phyloP scores from a whole-genome alignment of 805 yeast species.

The Kazachstania taianensis region DNA sequence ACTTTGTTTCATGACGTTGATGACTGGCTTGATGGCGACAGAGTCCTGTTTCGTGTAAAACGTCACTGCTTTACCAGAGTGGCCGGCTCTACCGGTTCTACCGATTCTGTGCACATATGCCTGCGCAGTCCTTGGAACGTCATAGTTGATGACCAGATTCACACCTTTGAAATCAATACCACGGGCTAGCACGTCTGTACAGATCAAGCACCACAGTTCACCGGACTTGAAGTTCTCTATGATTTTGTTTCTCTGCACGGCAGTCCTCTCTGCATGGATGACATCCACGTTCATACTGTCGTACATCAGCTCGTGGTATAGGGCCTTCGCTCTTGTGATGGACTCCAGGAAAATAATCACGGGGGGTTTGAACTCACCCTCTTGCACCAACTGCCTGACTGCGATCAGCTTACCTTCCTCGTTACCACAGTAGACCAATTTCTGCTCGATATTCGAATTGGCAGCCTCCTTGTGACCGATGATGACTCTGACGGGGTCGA shows the following conservation, averaged over 20 bases:
- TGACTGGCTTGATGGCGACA: constrained; percentile 64
- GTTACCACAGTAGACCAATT: constrained; percentile 74
- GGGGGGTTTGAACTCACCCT: constrained; percentile 86
- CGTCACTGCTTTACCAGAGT: constrained; percentile 78
- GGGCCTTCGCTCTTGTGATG: constrained; percentile 86
- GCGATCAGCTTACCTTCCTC: constrained; percentile 95
- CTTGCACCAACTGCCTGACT: constrained; percentile 74
- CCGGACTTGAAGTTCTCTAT: constrained; percentile 82
- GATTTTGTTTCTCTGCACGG: constrained; percentile 73
- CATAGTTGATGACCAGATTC: constrained; percentile 88
- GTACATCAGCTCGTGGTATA: constrained; percentile 84
- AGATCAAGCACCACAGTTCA: constrained; percentile 89
- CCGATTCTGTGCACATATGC: constrained; percentile 97
- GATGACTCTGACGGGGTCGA: constrained; percentile 72
- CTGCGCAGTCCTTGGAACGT: constrained; percentile 89
- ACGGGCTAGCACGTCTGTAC: constrained; percentile 92
- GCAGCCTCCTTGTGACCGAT: constrained; percentile 95
- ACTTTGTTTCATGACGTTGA: constrained; percentile 92
- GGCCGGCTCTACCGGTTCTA: constrained; percentile 95
- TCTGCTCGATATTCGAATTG: constrained; percentile 69
- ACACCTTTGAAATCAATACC: constrained; percentile 97
- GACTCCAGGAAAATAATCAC: constrained; percentile 86
- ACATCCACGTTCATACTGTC: constrained; percentile 91
- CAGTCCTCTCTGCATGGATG: constrained; percentile 90
- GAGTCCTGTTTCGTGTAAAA: constrained; percentile 87